Percentiles rank a stretch among this genome's conserved stretches.
These are phyloP conservation scores for Cladosporium sp. DNA, from an alignment of 2,329 filamentous ascomycete genomes.

Conservation along the genomic window DNA sequence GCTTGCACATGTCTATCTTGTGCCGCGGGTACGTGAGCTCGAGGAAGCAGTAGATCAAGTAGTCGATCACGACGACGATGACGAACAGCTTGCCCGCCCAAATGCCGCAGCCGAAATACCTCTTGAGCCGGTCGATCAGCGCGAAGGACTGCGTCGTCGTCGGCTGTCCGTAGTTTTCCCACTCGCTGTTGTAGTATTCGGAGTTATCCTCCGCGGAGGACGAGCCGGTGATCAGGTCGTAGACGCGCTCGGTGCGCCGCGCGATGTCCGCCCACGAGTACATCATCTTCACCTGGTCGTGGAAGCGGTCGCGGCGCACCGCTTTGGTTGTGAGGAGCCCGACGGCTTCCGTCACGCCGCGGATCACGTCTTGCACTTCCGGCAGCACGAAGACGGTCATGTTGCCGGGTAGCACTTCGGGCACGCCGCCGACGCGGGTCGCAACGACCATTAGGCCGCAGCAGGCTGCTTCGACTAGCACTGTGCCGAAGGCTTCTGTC, in stretches of 20 bases:
- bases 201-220: constrained; percentile 62
- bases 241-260: constrained; percentile 87
- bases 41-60: constrained; percentile 80
- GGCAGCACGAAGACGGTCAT: constrained; percentile 98
- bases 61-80: constrained; percentile 90
- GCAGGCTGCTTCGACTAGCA: constrained; percentile 94
- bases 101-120: constrained; percentile 96
- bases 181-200: constrained; percentile 79
- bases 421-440: constrained; percentile 93
- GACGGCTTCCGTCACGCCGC: constrained; percentile 85
- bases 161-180: constrained; percentile 53
- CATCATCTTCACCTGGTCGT: constrained; percentile 97
- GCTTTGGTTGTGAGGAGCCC: constrained; percentile 73
- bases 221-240: constrained; percentile 86
- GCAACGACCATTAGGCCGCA: constrained; percentile 96
- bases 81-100: constrained; percentile 99
- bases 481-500: constrained; percentile 95
- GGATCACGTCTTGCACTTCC: constrained; percentile 91
- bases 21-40: constrained; percentile 83
- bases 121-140: constrained; percentile 88
- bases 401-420: constrained; percentile 88
- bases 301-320: constrained; percentile 87
- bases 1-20: constrained; percentile 81
- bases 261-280: constrained; percentile 98
- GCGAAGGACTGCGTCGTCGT: constrained; percentile 67